A percentile compares a stretch with the other conserved stretches of the same genome.
Conservation (phyloP, 805 yeast species). For the Zygosaccharomyces bisporus region DNA sequence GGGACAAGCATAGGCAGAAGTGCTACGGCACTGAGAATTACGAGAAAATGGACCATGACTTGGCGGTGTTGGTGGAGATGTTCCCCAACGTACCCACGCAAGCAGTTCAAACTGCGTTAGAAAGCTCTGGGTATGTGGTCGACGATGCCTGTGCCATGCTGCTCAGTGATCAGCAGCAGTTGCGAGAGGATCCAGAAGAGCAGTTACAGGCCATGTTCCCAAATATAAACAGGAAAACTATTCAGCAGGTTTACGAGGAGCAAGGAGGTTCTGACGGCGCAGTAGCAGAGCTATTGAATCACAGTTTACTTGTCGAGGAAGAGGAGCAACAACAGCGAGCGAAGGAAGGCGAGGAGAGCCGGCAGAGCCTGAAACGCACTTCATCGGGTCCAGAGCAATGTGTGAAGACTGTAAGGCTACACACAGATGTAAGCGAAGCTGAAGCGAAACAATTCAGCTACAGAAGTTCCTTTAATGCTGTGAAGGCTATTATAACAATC, state of each 20-base stretch:
- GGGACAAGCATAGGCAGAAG: not conserved
- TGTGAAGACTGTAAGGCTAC: conserved; percentile 22
- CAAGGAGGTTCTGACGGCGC: conserved; percentile 33
- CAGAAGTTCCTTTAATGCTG: conserved; percentile 30
- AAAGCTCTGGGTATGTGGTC: conserved; percentile 21
- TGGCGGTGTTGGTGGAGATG: conserved; percentile 12
- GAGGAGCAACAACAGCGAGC: conserved; percentile 10
- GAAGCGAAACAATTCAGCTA: conserved; percentile 30
- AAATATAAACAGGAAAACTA: conserved; percentile 29
- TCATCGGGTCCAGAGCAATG: not conserved
- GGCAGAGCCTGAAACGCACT: not conserved
- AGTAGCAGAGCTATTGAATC: conserved; percentile 19
- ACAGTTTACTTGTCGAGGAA: conserved; percentile 18
- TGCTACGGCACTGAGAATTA: not conserved
- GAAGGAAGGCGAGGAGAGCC: not conserved
- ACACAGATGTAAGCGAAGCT: conserved; percentile 18
- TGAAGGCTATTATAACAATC: conserved; percentile 39
- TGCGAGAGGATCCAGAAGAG: conserved; percentile 9
- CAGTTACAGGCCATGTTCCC: conserved; percentile 47
- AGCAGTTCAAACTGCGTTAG: conserved; percentile 17
- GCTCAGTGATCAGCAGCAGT: conserved; percentile 20
- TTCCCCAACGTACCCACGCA: conserved; percentile 23
- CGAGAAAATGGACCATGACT: not conserved
- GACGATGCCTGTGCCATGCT: conserved; percentile 26
- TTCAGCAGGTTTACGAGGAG: conserved; percentile 34